Base-by-base conservation (phyloP, 2,329 filamentous ascomycete genomes). In the Cladosporium phlei region DNA sequence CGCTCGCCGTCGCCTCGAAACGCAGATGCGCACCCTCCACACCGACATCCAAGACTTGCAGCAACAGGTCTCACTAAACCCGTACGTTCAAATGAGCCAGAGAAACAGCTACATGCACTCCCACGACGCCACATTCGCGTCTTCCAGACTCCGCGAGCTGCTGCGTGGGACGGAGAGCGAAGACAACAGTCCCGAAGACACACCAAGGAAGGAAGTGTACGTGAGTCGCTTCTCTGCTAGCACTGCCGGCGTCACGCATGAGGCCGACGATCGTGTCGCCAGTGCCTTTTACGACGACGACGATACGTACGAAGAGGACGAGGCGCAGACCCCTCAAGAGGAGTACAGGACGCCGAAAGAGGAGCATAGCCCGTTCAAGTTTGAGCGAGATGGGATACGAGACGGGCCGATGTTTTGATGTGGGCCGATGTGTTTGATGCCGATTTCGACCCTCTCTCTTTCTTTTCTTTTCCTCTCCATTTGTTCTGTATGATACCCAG, bases 1-100 rank as follows among this genome's bases (percentile, higher is more conserved):
- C 6, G 63, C 63, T 2, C 59, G 64, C 7, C 57, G 61, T n/a
- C 57, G 55, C 14, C 55, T 67, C 16, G 63, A 67, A 38, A 55
- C 35, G 8, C 58, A 65, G 37, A 53, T 66, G 30, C 50, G 54
- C 12, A 45, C 42, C 24, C 51, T 66, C 25, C 56, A 56, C 14
- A 51, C 50, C 16, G 60, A 64, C 25, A 59, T 65, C 34, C 40
- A 51, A 4, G 55, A 59, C 22, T 47, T 65, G n/a, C 61, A 64
- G 22, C 55, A 56, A 19, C 61, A 63, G 33, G 56, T 66, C 44
- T 55, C 57, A 7, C 24, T 28, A n/a, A 27, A 16, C 22, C 20
- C 30, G 7, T 49, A 56, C 25, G n/a, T n/a, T n/a, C n/a, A n/a
- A n/a, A n/a, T n/a, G n/a, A 59, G 55, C 28, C 49, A 52, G 9